phyloP scores from a whole-genome alignment of 2,329 filamentous ascomycete genomes.

The Penicillium sp. region DNA sequence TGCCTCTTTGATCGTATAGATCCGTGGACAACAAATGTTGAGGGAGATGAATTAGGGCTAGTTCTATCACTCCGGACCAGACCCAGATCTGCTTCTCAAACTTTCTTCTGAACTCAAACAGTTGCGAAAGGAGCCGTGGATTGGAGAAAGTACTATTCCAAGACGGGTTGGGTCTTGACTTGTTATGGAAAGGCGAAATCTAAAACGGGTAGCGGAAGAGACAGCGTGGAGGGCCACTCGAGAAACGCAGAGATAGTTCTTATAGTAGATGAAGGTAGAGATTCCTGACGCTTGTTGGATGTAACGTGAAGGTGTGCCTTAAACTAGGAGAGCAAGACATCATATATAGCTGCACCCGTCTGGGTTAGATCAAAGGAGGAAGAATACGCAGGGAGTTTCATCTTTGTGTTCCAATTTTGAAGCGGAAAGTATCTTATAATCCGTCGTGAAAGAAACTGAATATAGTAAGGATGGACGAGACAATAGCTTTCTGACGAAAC shows the following conservation, averaged over 20 bases:
- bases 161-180: neutral
- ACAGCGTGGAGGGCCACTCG: neutral
- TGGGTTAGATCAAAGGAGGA: neutral
- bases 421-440: neutral
- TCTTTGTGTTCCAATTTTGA: neutral
- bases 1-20: neutral
- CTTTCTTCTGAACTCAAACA: neutral
- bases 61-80: neutral
- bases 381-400: neutral
- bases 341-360: neutral
- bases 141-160: neutral
- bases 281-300: neutral
- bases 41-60: neutral
- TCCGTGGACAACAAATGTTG: neutral
- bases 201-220: neutral
- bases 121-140: neutral
- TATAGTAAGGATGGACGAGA: neutral
- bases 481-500: slow-evolving; percentile 3
- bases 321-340: neutral
- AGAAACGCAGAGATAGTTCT: neutral
- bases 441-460: neutral
- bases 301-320: neutral
- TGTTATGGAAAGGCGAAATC: neutral
- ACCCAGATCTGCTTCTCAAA: neutral
- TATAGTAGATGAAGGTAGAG: no score